Evolutionary conservation across 352 stramenopile species (phyloP), one percentile per base, ranked within the genome.

Genomic region (Phytophthora sp.): DNA sequence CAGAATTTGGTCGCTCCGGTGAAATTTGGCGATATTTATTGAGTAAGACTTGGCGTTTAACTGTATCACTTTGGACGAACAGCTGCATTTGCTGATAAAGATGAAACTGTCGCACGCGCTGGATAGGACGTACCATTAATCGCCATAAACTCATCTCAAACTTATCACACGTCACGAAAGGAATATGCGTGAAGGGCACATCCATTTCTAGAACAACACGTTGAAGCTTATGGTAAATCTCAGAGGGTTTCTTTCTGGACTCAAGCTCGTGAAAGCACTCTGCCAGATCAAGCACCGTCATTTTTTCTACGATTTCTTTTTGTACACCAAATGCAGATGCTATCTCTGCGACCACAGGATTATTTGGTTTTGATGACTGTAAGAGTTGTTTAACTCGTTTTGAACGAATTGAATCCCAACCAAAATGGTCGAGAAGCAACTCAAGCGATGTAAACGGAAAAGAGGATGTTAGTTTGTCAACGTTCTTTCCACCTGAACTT

Each of bases 101-200:
- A 4, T 65, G 55, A 46, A 74, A 74, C 12, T 84, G 31, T 9
- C 77, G 52, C 0, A 69, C 27, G 8, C 77, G 74, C 18, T 75
- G 77, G 9, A 82, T 60, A 9, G 77, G 74, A 5, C 68, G 55
- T 5, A 82, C 54, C 37, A 87, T 50, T 10, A 82, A 58, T 0
- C 66, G 69, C 77, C 77, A 87, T 8, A 87, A 50, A 32, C 51
- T 77, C 26, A 81, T 46, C 10, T 76, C 32, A 31, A 70, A 37
- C 24, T 64, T 50, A 3, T 65, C 54, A 15, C 59, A 56, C 5
- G 57, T 43, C 3, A 82, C 52, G 5, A 58, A 39, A 5, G 59
- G 69, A 8, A 84, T 17, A 53, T 46, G 15, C n/a, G 32, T 55
- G 24, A 49, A 62, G 5, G 41, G 7, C 37, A 50, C 41, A 12